Evolutionary conservation across 2,329 filamentous ascomycete species (phyloP).

Genomic region (Teratosphaeria zuluensis): DNA sequence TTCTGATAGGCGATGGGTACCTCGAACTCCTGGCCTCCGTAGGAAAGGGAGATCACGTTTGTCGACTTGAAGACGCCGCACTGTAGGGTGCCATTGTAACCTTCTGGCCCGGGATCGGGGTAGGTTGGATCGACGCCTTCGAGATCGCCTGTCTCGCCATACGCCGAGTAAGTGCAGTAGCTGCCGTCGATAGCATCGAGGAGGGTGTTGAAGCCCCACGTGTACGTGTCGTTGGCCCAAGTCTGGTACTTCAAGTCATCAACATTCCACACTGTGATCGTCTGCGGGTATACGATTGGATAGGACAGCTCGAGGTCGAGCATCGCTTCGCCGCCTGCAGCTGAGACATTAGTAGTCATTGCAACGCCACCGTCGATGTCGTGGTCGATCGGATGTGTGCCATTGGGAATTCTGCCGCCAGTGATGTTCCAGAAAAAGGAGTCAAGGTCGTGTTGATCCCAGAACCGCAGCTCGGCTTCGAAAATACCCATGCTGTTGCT

Average conservation of each 20-base stretch:
- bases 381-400: conserved; percentile 16
- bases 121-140: conserved; percentile 39
- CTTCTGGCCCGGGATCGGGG: conserved; percentile 27
- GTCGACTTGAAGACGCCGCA: conserved; percentile 41
- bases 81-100: conserved; percentile 36
- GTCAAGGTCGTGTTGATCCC: conserved; percentile 35
- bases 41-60: conserved; percentile 49
- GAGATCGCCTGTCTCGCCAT: conserved; percentile 31
- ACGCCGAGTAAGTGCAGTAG: conserved; percentile 39
- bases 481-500: conserved; percentile 31
- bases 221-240: conserved; percentile 19
- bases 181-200: conserved; percentile 44
- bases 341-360: conserved; percentile 18
- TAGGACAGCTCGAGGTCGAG: conserved; percentile 42
- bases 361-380: conserved; percentile 23
- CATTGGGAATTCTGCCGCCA: conserved; percentile 11
- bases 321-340: conserved; percentile 32
- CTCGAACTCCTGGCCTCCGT: conserved; percentile 44
- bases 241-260: conserved; percentile 38
- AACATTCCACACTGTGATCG: conserved; percentile 36
- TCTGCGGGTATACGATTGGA: conserved; percentile 42
- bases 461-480: conserved; percentile 32
- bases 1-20: conserved; percentile 44
- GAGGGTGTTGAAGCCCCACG: conserved; percentile 31
- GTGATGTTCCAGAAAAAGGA: conserved; percentile 30